Conservation (phyloP, 345 rosid genomes). For the Aethionema arabicum region DNA sequence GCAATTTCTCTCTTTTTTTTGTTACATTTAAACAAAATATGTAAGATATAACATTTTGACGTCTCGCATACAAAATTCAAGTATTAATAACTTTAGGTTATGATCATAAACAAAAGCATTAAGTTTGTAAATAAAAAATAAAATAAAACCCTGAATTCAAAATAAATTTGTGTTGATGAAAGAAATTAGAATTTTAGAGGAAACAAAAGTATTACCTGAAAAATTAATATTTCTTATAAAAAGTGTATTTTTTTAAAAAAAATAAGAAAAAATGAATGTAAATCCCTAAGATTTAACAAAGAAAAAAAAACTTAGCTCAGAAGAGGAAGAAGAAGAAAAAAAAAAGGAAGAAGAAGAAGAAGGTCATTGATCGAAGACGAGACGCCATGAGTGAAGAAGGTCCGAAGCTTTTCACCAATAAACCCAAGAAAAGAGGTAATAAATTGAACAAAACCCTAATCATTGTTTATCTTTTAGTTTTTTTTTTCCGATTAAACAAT, state of each 20-base stretch:
- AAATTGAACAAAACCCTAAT: not conserved
- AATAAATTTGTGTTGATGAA: too few relatives aligned
- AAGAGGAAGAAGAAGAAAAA: not conserved
- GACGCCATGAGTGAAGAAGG: conserved; percentile 53
- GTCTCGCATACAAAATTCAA: too few relatives aligned
- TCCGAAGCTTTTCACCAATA: conserved; percentile 71
- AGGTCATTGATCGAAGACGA: not conserved
- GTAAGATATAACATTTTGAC: too few relatives aligned
- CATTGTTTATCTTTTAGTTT: not conserved
- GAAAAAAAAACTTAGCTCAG: not conserved
- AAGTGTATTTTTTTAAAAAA: too few relatives aligned
- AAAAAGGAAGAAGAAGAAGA: not conserved
- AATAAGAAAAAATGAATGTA: not conserved
- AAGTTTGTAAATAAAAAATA: too few relatives aligned
- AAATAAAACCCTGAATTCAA: too few relatives aligned
- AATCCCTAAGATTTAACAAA: conserved; percentile 10
- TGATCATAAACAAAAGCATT: too few relatives aligned
- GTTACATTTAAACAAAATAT: not conserved
- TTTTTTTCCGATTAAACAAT: conserved; percentile 3
- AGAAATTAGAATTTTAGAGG: too few relatives aligned
- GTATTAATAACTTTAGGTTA: too few relatives aligned
- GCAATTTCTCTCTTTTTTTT: conserved; percentile 2
- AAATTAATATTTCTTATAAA: too few relatives aligned
- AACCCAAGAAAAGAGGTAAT: conserved; percentile 62
- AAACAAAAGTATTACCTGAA: too few relatives aligned